Conservation (phyloP, 805 yeast species). For the Saccharomyces paradoxus region DNA sequence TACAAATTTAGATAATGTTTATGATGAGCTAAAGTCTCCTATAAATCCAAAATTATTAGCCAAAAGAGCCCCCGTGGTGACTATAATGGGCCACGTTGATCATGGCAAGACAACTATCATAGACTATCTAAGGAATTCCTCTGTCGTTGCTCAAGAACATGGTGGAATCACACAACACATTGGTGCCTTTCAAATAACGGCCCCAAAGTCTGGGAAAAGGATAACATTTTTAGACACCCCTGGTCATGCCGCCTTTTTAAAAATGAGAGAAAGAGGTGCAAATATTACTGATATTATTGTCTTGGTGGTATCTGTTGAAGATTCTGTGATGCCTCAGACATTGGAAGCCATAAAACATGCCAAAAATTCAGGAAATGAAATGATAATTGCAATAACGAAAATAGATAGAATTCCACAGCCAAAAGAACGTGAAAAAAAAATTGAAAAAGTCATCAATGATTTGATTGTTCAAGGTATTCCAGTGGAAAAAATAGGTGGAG, state of each 20-base stretch:
- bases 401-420: slow-evolving; percentile 56
- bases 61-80: slow-evolving; percentile 85
- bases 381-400: slow-evolving; percentile 88
- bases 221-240: slow-evolving; percentile 95
- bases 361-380: slow-evolving; percentile 39
- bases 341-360: slow-evolving; percentile 92
- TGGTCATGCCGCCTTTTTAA: slow-evolving; percentile 93
- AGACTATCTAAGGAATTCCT: slow-evolving; percentile 76
- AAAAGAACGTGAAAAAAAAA: slow-evolving; percentile 44
- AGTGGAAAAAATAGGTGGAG: slow-evolving; percentile 92
- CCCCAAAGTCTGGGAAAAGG: slow-evolving; percentile 62
- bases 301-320: slow-evolving; percentile 93
- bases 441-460: slow-evolving; percentile 71
- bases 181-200: slow-evolving; percentile 87
- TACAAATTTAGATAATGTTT: slow-evolving; percentile 40
- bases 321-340: slow-evolving; percentile 96
- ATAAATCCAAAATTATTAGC: slow-evolving; percentile 41
- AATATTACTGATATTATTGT: slow-evolving; percentile 85
- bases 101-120: slow-evolving; percentile 95
- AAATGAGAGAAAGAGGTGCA: slow-evolving; percentile 96
- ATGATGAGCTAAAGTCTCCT: slow-evolving; percentile 52
- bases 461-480: slow-evolving; percentile 70
- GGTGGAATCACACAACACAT: slow-evolving; percentile 98
- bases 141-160: slow-evolving; percentile 74
- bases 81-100: slow-evolving; percentile 98